phyloP scores from a whole-genome alignment of 179 eudicot species.

The Sideroxylon spinosum region DNA sequence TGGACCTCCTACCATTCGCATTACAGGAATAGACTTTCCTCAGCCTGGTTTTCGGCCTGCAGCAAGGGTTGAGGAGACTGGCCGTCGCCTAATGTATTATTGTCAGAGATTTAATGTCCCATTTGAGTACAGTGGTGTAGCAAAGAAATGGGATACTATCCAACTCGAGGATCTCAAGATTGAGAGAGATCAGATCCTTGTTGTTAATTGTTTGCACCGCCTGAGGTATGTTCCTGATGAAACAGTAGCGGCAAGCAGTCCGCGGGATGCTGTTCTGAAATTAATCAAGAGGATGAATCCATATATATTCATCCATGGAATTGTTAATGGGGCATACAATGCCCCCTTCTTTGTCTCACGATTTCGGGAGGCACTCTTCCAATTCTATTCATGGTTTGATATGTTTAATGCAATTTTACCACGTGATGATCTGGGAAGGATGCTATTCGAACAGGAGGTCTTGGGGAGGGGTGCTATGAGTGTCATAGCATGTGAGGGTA shows the following conservation, averaged over 20 bases:
- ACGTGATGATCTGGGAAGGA: not conserved
- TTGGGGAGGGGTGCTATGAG: slow-evolving; percentile 9
- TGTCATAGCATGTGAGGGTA: slow-evolving; percentile 11
- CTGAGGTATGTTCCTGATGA: not conserved
- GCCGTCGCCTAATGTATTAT: not conserved
- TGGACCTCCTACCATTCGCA: slow-evolving; percentile 23
- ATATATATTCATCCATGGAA: slow-evolving; percentile 11
- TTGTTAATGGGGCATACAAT: slow-evolving; percentile 3
- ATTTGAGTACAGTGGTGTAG: not conserved
- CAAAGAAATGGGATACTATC: slow-evolving; percentile 8
- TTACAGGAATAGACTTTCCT: slow-evolving; percentile 35
- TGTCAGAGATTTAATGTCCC: not conserved
- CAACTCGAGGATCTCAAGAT: not conserved
- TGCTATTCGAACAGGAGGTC: not conserved
- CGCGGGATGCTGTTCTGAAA: not conserved
- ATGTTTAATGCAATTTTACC: not conserved
- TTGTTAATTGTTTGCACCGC: slow-evolving; percentile 7
- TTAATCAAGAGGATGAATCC: slow-evolving; percentile 9
- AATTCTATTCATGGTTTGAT: not conserved
- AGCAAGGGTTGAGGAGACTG: slow-evolving; percentile 27
- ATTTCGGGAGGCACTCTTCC: not conserved
- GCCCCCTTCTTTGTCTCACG: slow-evolving; percentile 1
- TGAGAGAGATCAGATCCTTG: not conserved
- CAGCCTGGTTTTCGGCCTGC: slow-evolving; percentile 26
- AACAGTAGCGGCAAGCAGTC: not conserved